These are phyloP conservation scores for Didymella keratinophila DNA, from an alignment of 2,329 filamentous ascomycete species.

Conservation along the genomic window DNA sequence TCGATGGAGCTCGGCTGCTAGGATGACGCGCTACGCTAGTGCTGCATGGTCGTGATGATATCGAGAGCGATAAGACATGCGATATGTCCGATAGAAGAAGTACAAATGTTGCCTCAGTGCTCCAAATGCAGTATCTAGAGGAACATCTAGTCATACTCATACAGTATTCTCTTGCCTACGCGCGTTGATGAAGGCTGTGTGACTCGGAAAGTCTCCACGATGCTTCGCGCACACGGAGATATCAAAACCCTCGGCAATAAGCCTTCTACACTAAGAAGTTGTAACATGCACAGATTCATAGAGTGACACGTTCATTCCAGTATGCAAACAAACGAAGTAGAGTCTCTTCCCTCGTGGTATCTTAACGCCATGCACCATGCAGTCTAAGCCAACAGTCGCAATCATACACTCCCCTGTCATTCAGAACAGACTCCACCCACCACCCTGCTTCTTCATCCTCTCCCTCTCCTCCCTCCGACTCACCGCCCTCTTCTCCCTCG, in stretches of 20 bases:
- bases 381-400: constrained; percentile 28
- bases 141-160: too few relatives aligned
- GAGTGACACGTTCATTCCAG: too few relatives aligned
- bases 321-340: neutral
- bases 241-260: neutral
- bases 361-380: constrained; percentile 31
- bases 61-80: constrained; percentile 7
- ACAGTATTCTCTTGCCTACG: neutral
- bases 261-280: too few relatives aligned
- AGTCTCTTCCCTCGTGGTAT: constrained; percentile 11
- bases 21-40: constrained; percentile 40
- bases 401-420: neutral
- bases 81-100: too few relatives aligned
- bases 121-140: too few relatives aligned
- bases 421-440: constrained; percentile 45
- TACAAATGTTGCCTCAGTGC: too few relatives aligned
- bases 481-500: constrained; percentile 67
- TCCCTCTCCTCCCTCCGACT: constrained; percentile 32
- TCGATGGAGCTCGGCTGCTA: constrained; percentile 25
- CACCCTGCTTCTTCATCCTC: constrained; percentile 33
- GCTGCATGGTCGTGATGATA: constrained; percentile 18
- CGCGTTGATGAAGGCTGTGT: neutral
- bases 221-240: neutral
- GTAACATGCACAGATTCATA: too few relatives aligned
- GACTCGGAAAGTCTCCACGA: neutral